Conservation (phyloP, 495 filamentous ascomycete genomes). For the Eremomyces bilateralis region DNA sequence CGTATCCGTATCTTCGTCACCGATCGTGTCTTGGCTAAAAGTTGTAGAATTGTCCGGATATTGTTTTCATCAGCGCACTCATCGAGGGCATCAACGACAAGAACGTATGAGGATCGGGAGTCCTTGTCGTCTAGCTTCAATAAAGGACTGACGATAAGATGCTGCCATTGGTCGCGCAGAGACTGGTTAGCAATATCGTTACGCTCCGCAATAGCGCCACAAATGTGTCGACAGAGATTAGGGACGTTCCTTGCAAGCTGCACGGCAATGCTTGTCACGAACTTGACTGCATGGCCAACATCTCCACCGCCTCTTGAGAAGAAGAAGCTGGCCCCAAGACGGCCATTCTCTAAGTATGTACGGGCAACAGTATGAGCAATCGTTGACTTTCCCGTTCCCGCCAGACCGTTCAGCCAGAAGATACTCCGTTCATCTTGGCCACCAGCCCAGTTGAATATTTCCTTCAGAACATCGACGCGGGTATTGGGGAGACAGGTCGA, state of each 20-base stretch:
- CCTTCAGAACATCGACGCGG: constrained; percentile 6
- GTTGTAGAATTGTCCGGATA: constrained; percentile 9
- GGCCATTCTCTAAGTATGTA: constrained; percentile 6
- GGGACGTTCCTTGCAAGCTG: too few species aligned
- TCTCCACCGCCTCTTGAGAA: too few species aligned
- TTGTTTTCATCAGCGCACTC: too few species aligned
- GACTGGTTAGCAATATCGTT: too few species aligned
- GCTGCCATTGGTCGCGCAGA: too few species aligned
- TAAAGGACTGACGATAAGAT: constrained; percentile 26
- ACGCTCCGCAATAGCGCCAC: too few species aligned
- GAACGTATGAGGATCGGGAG: too few species aligned
- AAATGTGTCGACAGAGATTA: constrained; percentile 14
- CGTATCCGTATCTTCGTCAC: background rate
- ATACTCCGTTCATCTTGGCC: too few species aligned
- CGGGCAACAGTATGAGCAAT: background rate
- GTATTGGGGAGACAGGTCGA: constrained; percentile 8
- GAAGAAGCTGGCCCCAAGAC: too few species aligned
- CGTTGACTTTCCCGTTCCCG: too few species aligned
- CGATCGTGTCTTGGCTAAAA: constrained; percentile 9
- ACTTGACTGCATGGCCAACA: constrained; percentile 17
- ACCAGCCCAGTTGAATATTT: constrained; percentile 12
- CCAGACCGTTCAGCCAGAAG: too few species aligned
- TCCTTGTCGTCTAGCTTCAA: constrained; percentile 1
- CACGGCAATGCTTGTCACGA: constrained; percentile 25
- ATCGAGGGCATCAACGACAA: too few species aligned